Evolutionary conservation across 2,329 filamentous ascomycete species (phyloP).

Genomic region (Aphanoascus verrucosus): DNA sequence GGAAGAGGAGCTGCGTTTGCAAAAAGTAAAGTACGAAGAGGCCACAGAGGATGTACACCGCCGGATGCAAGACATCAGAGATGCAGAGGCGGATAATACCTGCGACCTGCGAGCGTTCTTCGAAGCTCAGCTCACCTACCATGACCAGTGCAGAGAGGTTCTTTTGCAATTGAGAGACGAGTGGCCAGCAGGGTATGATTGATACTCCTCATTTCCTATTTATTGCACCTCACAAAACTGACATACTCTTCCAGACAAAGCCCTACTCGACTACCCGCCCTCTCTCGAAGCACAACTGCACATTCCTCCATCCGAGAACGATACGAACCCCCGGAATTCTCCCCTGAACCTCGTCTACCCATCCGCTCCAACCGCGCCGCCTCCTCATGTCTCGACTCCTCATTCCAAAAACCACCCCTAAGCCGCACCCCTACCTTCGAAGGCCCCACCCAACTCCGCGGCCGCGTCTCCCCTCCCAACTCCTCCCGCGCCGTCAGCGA

Average conservation of each 20-base stretch:
- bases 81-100: constrained; percentile 74
- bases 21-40: constrained; percentile 95
- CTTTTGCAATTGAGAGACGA: constrained; percentile 58
- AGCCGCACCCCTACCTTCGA: constrained; percentile 50
- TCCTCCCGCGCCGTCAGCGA: constrained; percentile 45
- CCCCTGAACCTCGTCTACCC: constrained; percentile 41
- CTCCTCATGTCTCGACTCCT: constrained; percentile 21
- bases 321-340: constrained; percentile 43
- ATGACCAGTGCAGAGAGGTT: constrained; percentile 81
- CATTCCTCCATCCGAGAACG: constrained; percentile 50
- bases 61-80: constrained; percentile 93
- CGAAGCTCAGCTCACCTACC: constrained; percentile 80
- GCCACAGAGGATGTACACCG: constrained; percentile 82
- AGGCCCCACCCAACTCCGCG: constrained; percentile 42
- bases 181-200: constrained; percentile 52
- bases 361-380: constrained; percentile 40
- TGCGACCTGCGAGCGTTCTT: constrained; percentile 69
- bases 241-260: constrained; percentile 11
- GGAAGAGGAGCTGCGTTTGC: constrained; percentile 80
- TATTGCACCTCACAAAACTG: not conserved
- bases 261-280: constrained; percentile 34
- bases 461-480: constrained; percentile 42
- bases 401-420: constrained; percentile 37
- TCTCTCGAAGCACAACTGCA: constrained; percentile 54
- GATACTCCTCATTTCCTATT: not conserved